Base-by-base conservation (phyloP, 768 basidiomycete genomes). In the Amanita fuliginea region DNA sequence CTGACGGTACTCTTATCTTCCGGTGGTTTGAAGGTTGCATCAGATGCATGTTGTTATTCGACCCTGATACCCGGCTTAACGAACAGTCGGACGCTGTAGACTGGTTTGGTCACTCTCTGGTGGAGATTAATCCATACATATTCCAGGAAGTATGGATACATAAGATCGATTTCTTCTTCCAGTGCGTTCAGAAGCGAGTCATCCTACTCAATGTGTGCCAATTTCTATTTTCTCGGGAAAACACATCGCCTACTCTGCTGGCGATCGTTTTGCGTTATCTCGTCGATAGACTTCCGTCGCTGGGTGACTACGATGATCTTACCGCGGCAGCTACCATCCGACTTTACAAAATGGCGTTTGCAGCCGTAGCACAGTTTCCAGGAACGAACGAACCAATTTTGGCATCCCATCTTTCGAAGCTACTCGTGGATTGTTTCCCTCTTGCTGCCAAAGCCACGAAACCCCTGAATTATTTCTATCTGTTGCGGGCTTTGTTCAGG, bases 81-180 rank as follows among this genome's bases (percentile, higher is more conserved):
- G 77, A 64, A 37, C 69, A 71, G 49, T 72, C 82, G 46, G 93
- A 97, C 60, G 82, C 83, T 4, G 76, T 92, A 58, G 95, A 99
- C 51, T 82, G 83, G 74, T 79, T 97, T 52, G 81, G 78, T 4
- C 76, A 78, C 19, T 80, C 86, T 36, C 75, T 94, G 39, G 64
- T 80, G 33, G 87, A 93, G 62, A 77, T 94, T 57, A 87, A 96
- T 59, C 72, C 87, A 6, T 89, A 95, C 59, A 86, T 94, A 53
- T 94, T 96, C 62, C 87, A 95, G 63, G 92, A 96, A 66, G 88
- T 97, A 28, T 95, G 94, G 92, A 91, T 87, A 32, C 82, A 81
- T 61, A 86, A 91, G 62, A 86, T 98, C 68, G 83, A 81, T 22
- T 85, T 93, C 62, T 96, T 94, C 70, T 86, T 96, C 62, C 76